Percentiles rank a stretch among this genome's conserved stretches.
phyloP scores from a whole-genome alignment of 805 yeast genomes.

The Monosporozyma siamensis region DNA sequence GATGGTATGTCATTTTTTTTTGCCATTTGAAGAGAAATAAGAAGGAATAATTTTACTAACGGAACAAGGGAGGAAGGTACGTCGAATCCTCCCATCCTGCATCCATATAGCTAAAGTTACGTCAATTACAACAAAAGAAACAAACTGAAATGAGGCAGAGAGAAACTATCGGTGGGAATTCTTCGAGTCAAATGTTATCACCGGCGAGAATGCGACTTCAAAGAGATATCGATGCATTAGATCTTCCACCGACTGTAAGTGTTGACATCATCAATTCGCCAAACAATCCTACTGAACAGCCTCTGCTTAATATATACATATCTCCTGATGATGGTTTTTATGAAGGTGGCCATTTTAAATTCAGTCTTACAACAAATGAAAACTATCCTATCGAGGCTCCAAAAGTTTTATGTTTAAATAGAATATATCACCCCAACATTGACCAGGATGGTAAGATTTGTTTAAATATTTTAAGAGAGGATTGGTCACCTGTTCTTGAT shows the following conservation, averaged over 20 bases:
- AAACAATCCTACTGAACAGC: slow-evolving; percentile 4
- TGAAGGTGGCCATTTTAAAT: slow-evolving; percentile 35
- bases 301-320: slow-evolving; percentile 14
- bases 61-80: not conserved
- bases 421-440: slow-evolving; percentile 89
- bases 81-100: too few relatives aligned
- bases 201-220: slow-evolving; percentile 20
- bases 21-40: too few relatives aligned
- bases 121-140: slow-evolving; percentile 20
- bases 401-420: slow-evolving; percentile 58
- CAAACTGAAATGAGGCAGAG: slow-evolving; percentile 7
- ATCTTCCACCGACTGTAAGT: slow-evolving; percentile 19
- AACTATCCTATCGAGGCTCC: slow-evolving; percentile 93
- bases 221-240: slow-evolving; percentile 19
- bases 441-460: slow-evolving; percentile 88
- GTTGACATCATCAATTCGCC: slow-evolving; percentile 8
- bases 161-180: not conserved
- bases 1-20: too few relatives aligned
- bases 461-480: slow-evolving; percentile 82
- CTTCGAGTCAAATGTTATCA: slow-evolving; percentile 1
- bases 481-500: slow-evolving; percentile 91
- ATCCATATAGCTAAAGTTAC: slow-evolving; percentile 17
- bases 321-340: slow-evolving; percentile 27
- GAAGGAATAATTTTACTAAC: too few relatives aligned
- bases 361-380: slow-evolving; percentile 54